These are phyloP conservation scores for Colletotrichum sp. DNA, from an alignment of 2,329 filamentous ascomycete genomes.

Conservation along the genomic window DNA sequence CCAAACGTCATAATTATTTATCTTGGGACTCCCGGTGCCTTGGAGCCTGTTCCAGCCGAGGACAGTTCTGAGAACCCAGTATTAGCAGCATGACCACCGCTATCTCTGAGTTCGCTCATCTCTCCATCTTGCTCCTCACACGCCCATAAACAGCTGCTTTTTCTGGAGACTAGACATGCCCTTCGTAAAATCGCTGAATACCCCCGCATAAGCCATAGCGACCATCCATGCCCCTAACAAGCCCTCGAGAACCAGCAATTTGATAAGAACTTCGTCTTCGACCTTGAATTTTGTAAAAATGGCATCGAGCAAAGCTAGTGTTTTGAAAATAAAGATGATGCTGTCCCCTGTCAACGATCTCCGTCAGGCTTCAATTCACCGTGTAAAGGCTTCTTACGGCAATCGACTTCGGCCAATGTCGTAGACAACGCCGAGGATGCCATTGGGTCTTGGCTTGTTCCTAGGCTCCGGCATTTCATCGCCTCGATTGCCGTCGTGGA, in stretches of 20 bases:
- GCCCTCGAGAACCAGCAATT: not conserved
- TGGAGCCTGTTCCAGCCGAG: no score
- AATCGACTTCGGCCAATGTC: not conserved
- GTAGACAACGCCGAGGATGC: not conserved
- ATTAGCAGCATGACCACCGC: not conserved
- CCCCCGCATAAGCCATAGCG: not conserved
- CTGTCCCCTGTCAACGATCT: not conserved
- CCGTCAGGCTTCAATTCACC: not conserved
- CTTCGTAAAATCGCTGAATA: not conserved
- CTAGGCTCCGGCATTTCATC: not conserved
- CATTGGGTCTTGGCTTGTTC: not conserved
- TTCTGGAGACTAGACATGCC: not conserved
- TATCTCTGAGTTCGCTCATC: not conserved
- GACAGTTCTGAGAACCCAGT: no score
- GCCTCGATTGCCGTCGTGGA: not conserved
- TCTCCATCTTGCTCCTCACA: not conserved
- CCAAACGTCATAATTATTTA: no score
- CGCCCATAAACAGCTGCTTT: not conserved
- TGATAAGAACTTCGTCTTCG: not conserved
- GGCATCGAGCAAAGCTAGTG: not conserved
- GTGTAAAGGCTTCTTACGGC: not conserved
- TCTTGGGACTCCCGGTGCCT: no score
- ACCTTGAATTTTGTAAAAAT: not conserved
- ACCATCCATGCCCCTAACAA: not conserved
- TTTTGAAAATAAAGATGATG: not conserved